Evolutionary conservation across 495 filamentous ascomycete genomes (phyloP).

Genomic region (Beverwykella pulmonaria): DNA sequence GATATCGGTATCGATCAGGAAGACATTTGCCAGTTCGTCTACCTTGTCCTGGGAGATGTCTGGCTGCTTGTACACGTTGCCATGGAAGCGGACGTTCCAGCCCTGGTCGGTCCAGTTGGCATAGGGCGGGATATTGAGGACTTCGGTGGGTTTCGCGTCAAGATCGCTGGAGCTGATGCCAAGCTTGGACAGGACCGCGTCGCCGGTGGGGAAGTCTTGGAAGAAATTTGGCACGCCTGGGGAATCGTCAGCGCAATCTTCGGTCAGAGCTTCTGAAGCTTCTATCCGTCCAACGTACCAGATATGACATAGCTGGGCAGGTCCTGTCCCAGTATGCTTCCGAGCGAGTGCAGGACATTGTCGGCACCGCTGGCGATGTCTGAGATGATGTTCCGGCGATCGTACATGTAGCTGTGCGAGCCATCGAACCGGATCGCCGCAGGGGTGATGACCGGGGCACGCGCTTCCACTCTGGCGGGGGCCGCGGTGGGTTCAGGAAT

Average conservation of each 20-base stretch:
- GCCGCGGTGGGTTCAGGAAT: constrained; percentile 31
- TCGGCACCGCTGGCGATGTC: constrained; percentile 33
- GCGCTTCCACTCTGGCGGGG: constrained; percentile 20
- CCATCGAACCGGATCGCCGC: constrained; percentile 32
- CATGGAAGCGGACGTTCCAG: constrained; percentile 76
- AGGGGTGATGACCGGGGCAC: constrained; percentile 31
- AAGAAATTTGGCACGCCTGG: constrained; percentile 62
- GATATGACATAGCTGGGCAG: constrained; percentile 33
- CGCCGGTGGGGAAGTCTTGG: constrained; percentile 66
- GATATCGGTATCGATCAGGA: constrained; percentile 66
- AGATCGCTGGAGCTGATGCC: constrained; percentile 61
- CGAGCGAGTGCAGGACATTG: constrained; percentile 22
- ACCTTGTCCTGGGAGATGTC: constrained; percentile 63
- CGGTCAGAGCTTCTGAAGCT: too few species aligned
- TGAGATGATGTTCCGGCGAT: constrained; percentile 30
- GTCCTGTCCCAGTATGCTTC: constrained; percentile 30
- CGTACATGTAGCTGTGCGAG: constrained; percentile 24
- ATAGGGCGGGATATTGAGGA: constrained; percentile 75
- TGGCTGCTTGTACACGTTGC: constrained; percentile 78
- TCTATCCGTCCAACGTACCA: constrained; percentile 12
- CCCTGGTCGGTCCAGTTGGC: constrained; percentile 76
- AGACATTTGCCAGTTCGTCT: constrained; percentile 68
- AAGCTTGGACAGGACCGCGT: constrained; percentile 60
- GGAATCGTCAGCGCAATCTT: background rate
- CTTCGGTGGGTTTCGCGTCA: constrained; percentile 65